Base-by-base conservation (phyloP, 164 flowering plant genomes). In the Hamamelis virginiana region DNA sequence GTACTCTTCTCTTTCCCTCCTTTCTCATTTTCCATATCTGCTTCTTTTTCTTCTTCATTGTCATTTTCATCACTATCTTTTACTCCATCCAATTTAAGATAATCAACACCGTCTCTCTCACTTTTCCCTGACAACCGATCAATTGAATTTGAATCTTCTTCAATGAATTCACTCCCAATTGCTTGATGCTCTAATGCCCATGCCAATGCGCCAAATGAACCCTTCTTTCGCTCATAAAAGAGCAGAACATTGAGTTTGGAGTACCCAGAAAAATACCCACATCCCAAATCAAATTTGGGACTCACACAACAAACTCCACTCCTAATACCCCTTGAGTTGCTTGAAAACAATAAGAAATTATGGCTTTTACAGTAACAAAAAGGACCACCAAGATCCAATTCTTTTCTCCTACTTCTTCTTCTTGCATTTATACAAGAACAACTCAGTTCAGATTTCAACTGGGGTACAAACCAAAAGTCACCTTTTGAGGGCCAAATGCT, bases 141-240 rank as follows among this genome's bases (percentile, higher is more conserved):
- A 0, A 45, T 51, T 4, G 57, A 64, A 70, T 68, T 74, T 13
- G 70, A 59, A 50, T 70, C 77, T 53, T 67, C 85, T 46, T 62
- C 38, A 27, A 61, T n/a, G 44, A 61, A 28, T 47, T 76, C 80
- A 72, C 59, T 66, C 12, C 67, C 84, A 59, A 77, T 65, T 48
- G 74, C 75, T 69, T 77, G 83, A 65, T 81, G 78, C 71, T 84
- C 87, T 64, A 77, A 46, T 25, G 86, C 76, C 80, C 74, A 81
- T 4, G 80, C 78, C 43, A 73, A 63, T 10, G 75, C 61, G 13
- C 77, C 69, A 46, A 73, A 45, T 45, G 69, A 64, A 38, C 68
- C 58, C 52, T 47, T 81, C 58, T 64, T 82, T 28, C 72, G 76
- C 59, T 67, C 68, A 45, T 50, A 45, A 53, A 74, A 60, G 33